Conservation (phyloP, 108 stramenopile genomes). For the Skeletonema potamos region DNA sequence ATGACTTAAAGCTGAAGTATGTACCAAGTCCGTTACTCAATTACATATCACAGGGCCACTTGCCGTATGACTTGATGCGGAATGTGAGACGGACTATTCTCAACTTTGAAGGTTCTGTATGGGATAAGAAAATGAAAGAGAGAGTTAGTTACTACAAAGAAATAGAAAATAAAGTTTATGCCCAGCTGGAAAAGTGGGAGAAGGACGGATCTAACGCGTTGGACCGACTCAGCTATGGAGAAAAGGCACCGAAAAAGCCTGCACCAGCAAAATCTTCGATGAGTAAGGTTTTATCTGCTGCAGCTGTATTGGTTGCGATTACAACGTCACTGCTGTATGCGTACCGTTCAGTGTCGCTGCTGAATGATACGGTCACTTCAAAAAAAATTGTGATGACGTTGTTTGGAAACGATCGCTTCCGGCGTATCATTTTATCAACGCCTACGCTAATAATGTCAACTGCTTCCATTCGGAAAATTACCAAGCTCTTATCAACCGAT, state of each 20-base stretch:
- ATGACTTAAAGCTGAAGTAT: constrained; percentile 11
- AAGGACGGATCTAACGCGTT: not conserved
- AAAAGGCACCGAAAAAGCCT: not conserved
- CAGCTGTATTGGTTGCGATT: not conserved
- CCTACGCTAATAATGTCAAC: not conserved
- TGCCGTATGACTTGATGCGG: constrained; percentile 24
- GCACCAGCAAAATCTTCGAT: not conserved
- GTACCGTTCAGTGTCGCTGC: not conserved
- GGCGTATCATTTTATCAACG: not conserved
- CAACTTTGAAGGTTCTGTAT: constrained; percentile 22
- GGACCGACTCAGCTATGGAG: not conserved
- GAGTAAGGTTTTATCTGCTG: not conserved
- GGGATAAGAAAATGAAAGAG: constrained; percentile 28
- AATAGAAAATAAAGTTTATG: constrained; percentile 26
- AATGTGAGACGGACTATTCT: not conserved
- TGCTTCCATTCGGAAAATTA: not conserved
- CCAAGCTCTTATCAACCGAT: not conserved
- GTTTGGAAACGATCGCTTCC: not conserved
- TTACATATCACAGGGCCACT: constrained; percentile 19
- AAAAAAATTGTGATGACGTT: not conserved
- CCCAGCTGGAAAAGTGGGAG: constrained; percentile 13
- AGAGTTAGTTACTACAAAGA: constrained; percentile 24
- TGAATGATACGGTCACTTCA: not conserved
- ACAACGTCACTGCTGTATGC: not conserved
- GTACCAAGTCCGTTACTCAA: constrained; percentile 19